Percentiles rank a stretch among this genome's conserved stretches.
Conservation (phyloP, 805 yeast species). For the Lipomyces kockii region DNA sequence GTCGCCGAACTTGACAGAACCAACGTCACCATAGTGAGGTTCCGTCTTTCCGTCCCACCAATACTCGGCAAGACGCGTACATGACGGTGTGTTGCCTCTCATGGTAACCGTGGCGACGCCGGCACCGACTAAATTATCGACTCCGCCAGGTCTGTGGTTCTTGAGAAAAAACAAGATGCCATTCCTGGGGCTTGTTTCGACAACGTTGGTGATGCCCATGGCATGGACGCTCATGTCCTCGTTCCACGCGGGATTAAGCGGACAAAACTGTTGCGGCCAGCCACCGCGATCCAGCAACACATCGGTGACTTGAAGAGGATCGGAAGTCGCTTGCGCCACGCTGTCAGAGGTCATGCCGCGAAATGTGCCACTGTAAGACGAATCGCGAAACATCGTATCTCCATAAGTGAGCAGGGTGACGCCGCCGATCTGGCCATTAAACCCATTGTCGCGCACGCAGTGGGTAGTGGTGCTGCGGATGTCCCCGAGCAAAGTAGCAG, state of each 20-base stretch:
- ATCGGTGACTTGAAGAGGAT: constrained; percentile 8
- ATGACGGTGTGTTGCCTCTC: not conserved
- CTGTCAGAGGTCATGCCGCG: constrained; percentile 9
- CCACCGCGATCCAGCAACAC: constrained; percentile 3
- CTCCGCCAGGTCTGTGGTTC: constrained; percentile 12
- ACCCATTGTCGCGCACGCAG: constrained; percentile 10
- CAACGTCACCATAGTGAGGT: constrained; percentile 8
- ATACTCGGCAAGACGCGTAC: constrained; percentile 8
- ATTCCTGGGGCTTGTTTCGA: not conserved
- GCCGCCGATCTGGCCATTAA: constrained; percentile 4
- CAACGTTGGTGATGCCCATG: constrained; percentile 11
- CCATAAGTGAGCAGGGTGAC: constrained; percentile 2
- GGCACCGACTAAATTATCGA: not conserved
- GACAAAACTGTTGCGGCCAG: constrained; percentile 14
- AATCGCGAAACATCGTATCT: constrained; percentile 8
- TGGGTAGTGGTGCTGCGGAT: constrained; percentile 5
- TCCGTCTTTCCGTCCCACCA: constrained; percentile 13
- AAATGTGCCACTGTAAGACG: not conserved
- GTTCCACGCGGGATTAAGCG: constrained; percentile 6
- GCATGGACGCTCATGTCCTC: constrained; percentile 5
- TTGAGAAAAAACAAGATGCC: constrained; percentile 4
- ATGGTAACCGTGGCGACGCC: constrained; percentile 10
- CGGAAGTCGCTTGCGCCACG: constrained; percentile 6
- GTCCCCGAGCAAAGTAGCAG: constrained; percentile 6
- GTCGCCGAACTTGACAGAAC: not conserved